These are phyloP conservation scores for Turnera subulata DNA, from an alignment of 345 rosid genomes.

Conservation along the genomic window DNA sequence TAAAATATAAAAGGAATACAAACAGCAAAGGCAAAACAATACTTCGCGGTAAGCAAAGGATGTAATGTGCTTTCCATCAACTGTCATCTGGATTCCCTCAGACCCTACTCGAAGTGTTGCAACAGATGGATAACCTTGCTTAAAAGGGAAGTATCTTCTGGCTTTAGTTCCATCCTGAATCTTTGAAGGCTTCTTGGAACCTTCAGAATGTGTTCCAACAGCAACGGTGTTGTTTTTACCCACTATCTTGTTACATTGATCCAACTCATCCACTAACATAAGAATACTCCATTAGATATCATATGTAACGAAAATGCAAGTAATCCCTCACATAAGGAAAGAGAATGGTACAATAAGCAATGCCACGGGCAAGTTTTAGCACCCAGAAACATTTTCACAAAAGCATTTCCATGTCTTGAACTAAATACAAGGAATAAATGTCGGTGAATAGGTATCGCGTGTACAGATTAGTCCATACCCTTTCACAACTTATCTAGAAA, in stretches of 20 bases:
- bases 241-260: constrained; percentile 78
- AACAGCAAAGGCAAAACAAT: constrained; percentile 23
- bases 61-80: constrained; percentile 94
- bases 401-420: background rate
- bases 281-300: background rate
- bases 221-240: constrained; percentile 54
- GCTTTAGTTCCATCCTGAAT: constrained; percentile 16
- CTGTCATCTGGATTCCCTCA: constrained; percentile 91
- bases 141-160: constrained; percentile 79
- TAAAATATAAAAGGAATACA: background rate
- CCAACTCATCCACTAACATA: constrained; percentile 72
- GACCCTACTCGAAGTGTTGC: constrained; percentile 90
- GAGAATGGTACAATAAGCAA: background rate
- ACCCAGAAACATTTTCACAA: background rate
- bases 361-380: background rate
- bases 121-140: constrained; percentile 73
- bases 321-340: background rate
- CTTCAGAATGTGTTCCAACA: constrained; percentile 10
- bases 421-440: background rate
- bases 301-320: background rate
- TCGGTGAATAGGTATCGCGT: too few species aligned
- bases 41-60: constrained; percentile 96
- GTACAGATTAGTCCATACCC: too few species aligned
- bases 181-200: constrained; percentile 7
- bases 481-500: too few species aligned